A percentile compares a stretch with the other conserved stretches of the same genome.
Evolutionary conservation across 129 eudicot genomes (phyloP).

Genomic region (carrot (Daucus carota)): DNA sequence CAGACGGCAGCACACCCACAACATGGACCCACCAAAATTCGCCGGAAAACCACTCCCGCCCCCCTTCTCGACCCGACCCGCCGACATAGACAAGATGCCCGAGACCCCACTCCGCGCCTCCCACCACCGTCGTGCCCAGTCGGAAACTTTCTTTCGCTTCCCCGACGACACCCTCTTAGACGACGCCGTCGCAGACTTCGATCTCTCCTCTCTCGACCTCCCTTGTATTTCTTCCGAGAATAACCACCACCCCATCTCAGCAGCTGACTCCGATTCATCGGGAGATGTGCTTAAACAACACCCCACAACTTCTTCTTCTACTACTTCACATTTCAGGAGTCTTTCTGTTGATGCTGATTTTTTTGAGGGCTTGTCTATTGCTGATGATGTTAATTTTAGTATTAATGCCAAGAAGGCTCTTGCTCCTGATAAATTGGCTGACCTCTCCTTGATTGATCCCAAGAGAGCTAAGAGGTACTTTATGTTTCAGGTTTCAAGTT

Average conservation of each 20-base stretch:
- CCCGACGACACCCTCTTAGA: constrained; percentile 65
- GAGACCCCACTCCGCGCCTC: constrained; percentile 48
- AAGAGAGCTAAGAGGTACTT: constrained; percentile 82
- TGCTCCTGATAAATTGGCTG: constrained; percentile 70
- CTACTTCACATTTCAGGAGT: constrained; percentile 48
- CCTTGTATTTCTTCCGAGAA: constrained; percentile 19
- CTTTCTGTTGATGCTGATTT: constrained; percentile 83
- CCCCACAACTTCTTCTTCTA: constrained; percentile 6
- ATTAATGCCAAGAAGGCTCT: constrained; percentile 59
- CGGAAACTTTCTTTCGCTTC: constrained; percentile 81
- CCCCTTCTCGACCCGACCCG: constrained; percentile 13
- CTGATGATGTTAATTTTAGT: constrained; percentile 14
- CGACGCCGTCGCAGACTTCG: constrained; percentile 64
- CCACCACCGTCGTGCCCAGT: constrained; percentile 86
- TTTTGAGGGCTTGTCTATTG: constrained; percentile 58
- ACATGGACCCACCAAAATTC: constrained; percentile 41
- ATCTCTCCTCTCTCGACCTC: constrained; percentile 39
- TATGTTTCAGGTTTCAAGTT: not conserved
- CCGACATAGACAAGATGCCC: constrained; percentile 50
- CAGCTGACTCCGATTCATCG: constrained; percentile 49
- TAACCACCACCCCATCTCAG: constrained; percentile 6
- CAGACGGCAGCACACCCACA: not conserved
- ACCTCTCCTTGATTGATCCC: constrained; percentile 79
- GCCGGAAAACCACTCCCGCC: constrained; percentile 41
- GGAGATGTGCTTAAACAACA: constrained; percentile 21